Evolutionary conservation across 225 moss, liverwort and hornwort genomes (phyloP), one percentile per base, ranked within the genome.

Genomic region (Physcomitrium patens): DNA sequence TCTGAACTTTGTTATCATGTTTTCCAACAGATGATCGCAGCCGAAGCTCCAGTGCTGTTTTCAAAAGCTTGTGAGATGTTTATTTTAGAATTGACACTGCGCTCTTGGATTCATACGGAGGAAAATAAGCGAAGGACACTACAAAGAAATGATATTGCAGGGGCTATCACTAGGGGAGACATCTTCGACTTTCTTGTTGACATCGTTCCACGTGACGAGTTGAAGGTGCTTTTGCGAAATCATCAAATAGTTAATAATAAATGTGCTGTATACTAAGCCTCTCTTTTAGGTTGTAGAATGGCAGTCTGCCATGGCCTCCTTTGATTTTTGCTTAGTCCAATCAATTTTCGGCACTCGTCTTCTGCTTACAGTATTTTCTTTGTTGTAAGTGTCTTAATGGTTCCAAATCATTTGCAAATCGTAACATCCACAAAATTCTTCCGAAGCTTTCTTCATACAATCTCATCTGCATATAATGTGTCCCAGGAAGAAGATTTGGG

Each of bases 51-150:
- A 27, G 94, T 96, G 0, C 81, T 96, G 6, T 96, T 94, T 78
- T 92, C 96, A 2, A 96, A 96, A 79, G 96, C 96, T 28, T 96
- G 94, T 64, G 96, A 96, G 77, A 96, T 96, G 96, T 96, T 96
- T 78, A 96, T 96, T 73, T 81, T 96, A 81, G 96, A 96, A 70
- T 85, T 96, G 66, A 96, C 96, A 9, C 82, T 92, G 54, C 85
- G 96, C 51, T 96, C 96, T 55, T 96, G 96, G 96, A 92, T 94
- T 57, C 96, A 96, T 54, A 96, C 96, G 0, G 96, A 94, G 75
- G 96, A 96, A 79, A 96, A 96, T 69, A 96, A 94, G 77, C 85
- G 96, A 41, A 79, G 94, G 67, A 96, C 94, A 2, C 65, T 96
- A 0, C 96, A 96, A 80, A 82, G 92, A 78, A 96, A 96, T 70